Percentiles rank a stretch among this genome's conserved stretches.
Evolutionary conservation across 2,329 filamentous ascomycete genomes (phyloP).

Genomic region (Plenodomus tracheiphilus): DNA sequence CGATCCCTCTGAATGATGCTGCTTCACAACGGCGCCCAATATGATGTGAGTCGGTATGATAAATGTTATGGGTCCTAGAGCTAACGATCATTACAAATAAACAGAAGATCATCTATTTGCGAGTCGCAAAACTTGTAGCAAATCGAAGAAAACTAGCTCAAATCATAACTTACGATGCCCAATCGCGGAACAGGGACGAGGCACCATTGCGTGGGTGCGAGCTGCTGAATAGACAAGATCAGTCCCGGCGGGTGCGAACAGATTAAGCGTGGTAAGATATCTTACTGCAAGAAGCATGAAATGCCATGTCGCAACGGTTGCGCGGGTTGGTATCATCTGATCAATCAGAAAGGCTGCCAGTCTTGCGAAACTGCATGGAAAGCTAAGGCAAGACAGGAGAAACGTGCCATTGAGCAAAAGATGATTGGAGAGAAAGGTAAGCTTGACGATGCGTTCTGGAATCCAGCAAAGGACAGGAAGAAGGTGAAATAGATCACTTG

Average conservation of each 20-base stretch:
- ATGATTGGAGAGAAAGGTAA: neutral
- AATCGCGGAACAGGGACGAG: neutral
- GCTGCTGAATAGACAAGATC: neutral
- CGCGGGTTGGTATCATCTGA: neutral
- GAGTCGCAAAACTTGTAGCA: too few species aligned
- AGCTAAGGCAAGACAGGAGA: neutral
- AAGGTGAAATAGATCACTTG: neutral
- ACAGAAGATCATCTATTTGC: too few species aligned
- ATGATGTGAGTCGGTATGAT: too few species aligned
- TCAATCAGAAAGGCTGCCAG: neutral
- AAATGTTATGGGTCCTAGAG: too few species aligned
- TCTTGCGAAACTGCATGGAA: neutral
- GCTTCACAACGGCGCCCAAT: too few species aligned
- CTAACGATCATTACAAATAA: too few species aligned
- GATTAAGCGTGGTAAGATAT: neutral
- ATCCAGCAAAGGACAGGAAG: neutral
- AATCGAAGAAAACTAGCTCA: neutral
- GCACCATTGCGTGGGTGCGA: neutral
- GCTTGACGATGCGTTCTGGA: neutral
- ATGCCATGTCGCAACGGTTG: constrained; percentile 1
- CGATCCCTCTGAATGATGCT: too few species aligned
- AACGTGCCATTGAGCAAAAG: neutral
- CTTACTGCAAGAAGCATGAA: constrained; percentile 1
- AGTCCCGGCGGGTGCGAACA: neutral
- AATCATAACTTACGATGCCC: neutral